Evolutionary conservation across 371 early-diverging fungal genomes (phyloP).

Genomic region (Coemansia sp.): DNA sequence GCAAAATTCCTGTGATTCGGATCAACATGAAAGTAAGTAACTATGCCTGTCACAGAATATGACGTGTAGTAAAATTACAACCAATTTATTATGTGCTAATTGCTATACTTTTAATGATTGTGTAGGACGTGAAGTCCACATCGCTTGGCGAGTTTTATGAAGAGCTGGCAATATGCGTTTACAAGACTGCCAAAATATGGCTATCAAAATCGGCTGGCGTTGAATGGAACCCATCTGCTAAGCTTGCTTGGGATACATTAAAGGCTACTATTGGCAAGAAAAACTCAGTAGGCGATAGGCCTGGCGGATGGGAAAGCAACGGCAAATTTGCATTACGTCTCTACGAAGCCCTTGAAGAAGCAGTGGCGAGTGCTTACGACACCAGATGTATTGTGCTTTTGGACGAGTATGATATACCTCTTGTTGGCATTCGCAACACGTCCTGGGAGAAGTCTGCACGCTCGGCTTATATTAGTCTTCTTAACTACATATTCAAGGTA

Average conservation of each 20-base stretch:
- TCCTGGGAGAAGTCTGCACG: neutral
- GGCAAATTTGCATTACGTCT: neutral
- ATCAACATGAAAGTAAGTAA: constrained; percentile 12
- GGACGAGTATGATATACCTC: constrained; percentile 15
- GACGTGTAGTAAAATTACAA: no score
- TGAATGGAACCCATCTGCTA: neutral
- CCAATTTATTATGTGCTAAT: no score
- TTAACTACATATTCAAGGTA: constrained; percentile 17
- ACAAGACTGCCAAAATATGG: neutral
- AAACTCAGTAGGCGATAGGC: no score
- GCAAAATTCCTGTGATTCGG: constrained; percentile 16
- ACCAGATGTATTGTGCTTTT: constrained; percentile 15
- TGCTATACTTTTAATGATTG: neutral
- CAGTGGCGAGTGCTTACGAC: neutral
- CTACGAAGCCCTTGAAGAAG: neutral
- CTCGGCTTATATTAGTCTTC: neutral
- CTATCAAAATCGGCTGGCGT: no score
- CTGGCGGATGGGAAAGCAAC: neutral
- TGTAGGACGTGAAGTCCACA: neutral
- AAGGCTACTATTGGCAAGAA: no score
- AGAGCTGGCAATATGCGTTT: no score
- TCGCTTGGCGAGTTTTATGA: neutral
- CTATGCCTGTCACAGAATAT: no score
- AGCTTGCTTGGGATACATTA: neutral
- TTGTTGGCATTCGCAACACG: neutral